Conservation (phyloP, 2,329 filamentous ascomycete species). For the Alternaria rosae region DNA sequence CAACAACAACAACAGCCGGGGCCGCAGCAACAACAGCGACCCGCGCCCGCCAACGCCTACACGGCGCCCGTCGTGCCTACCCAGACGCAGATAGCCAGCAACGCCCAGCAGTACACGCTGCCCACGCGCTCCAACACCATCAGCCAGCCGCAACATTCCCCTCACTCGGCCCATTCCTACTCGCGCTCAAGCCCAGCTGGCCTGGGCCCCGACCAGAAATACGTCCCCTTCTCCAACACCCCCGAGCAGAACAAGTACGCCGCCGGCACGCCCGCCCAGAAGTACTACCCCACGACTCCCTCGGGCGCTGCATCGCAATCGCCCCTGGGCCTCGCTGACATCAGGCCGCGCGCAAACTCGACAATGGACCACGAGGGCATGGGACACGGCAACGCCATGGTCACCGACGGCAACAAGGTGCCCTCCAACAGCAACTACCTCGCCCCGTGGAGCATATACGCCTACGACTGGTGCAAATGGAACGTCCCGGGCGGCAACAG, state of each 20-base stretch:
- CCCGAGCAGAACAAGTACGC: slow-evolving; percentile 63
- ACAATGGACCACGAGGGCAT: slow-evolving; percentile 75
- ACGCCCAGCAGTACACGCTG: slow-evolving; percentile 66
- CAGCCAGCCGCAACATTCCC: slow-evolving; percentile 59
- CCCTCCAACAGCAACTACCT: slow-evolving; percentile 88
- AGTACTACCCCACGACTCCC: slow-evolving; percentile 65
- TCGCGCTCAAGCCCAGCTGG: slow-evolving; percentile 83
- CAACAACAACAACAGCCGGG: slow-evolving; percentile 6
- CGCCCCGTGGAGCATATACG: slow-evolving; percentile 94
- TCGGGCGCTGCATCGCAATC: slow-evolving; percentile 76
- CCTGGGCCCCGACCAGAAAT: slow-evolving; percentile 65
- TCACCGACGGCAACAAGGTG: slow-evolving; percentile 71
- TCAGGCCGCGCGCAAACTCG: slow-evolving; percentile 84
- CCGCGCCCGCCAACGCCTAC: slow-evolving; percentile 61
- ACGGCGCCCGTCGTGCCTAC: slow-evolving; percentile 67
- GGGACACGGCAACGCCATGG: slow-evolving; percentile 61
- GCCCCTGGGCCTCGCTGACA: slow-evolving; percentile 89
- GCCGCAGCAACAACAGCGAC: slow-evolving; percentile 55
- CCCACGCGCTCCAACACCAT: slow-evolving; percentile 72
- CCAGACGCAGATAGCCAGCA: slow-evolving; percentile 59
- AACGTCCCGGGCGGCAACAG: slow-evolving; percentile 72
- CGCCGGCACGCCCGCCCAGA: slow-evolving; percentile 57
- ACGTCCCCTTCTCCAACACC: slow-evolving; percentile 70
- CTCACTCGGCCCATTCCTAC: slow-evolving; percentile 62
- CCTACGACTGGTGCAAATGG: slow-evolving; percentile 99